Conservation (phyloP, 306 rosid species). For the Lotus japonicus region DNA sequence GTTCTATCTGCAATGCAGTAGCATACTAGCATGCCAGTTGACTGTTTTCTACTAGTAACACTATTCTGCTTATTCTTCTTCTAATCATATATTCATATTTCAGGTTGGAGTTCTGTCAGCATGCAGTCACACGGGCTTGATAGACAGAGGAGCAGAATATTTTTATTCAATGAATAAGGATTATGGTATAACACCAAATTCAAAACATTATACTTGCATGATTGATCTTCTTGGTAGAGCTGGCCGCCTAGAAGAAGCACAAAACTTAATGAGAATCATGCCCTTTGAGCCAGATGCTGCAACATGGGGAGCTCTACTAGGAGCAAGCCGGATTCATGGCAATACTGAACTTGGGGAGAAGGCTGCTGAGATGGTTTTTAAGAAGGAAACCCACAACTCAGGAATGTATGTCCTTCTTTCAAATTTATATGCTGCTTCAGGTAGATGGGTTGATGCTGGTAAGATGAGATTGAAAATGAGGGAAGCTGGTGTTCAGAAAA, state of each 20-base stretch:
- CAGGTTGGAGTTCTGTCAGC: constrained; percentile 83
- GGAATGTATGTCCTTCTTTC: constrained; percentile 89
- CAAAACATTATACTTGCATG: constrained; percentile 74
- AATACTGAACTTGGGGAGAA: constrained; percentile 61
- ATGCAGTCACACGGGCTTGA: constrained; percentile 75
- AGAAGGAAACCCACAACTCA: constrained; percentile 62
- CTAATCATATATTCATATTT: constrained; percentile 16
- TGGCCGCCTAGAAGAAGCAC: constrained; percentile 65
- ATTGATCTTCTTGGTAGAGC: constrained; percentile 80
- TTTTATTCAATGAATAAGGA: constrained; percentile 52
- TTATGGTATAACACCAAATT: constrained; percentile 53
- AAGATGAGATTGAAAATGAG: constrained; percentile 71
- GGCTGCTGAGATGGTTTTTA: constrained; percentile 66
- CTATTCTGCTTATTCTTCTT: constrained; percentile 12
- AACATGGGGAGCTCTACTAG: constrained; percentile 82
- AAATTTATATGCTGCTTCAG: constrained; percentile 74
- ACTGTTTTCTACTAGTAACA: not conserved
- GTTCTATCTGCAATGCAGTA: not conserved
- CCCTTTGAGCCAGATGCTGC: constrained; percentile 73
- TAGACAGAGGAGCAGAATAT: constrained; percentile 51
- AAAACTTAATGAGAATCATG: constrained; percentile 56
- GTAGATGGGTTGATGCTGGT: constrained; percentile 71
- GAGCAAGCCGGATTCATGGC: constrained; percentile 71
- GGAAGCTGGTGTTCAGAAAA: constrained; percentile 61
- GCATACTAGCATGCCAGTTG: not conserved